Percentiles rank a stretch among this genome's conserved stretches.
Conservation (phyloP, 345 rosid genomes). For the Clausena lansium region DNA sequence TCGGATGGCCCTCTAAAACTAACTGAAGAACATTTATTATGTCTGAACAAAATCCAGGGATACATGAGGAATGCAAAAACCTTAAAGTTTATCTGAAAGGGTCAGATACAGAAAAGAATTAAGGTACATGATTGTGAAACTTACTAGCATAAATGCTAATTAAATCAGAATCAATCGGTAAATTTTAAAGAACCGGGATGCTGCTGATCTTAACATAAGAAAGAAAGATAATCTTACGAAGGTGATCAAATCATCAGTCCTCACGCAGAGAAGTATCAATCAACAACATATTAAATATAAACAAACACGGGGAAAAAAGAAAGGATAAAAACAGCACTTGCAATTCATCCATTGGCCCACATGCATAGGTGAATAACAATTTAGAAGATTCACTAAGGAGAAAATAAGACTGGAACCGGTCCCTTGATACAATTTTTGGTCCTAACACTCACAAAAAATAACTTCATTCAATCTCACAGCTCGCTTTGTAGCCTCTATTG, state of each 20-base stretch:
- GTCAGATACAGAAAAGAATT: neutral
- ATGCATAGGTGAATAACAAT: no score
- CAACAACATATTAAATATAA: neutral
- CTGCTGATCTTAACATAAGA: neutral
- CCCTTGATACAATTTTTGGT: no score
- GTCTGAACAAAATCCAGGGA: neutral
- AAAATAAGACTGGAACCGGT: no score
- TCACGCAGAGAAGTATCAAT: neutral
- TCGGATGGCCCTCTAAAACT: neutral
- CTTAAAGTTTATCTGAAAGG: neutral
- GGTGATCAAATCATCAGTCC: neutral
- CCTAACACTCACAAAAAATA: no score
- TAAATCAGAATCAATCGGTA: neutral
- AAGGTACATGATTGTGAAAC: neutral
- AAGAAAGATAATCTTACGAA: neutral
- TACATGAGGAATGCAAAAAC: neutral
- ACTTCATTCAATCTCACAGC: neutral
- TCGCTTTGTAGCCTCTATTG: neutral
- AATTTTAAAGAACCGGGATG: neutral
- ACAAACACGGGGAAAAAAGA: neutral
- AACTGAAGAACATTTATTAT: neutral
- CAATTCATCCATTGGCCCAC: neutral
- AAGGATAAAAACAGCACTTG: neutral
- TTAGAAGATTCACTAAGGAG: no score
- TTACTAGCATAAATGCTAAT: neutral